Evolutionary conservation across 2,329 filamentous ascomycete genomes (phyloP).

Genomic region (Hypoxylon sp.): DNA sequence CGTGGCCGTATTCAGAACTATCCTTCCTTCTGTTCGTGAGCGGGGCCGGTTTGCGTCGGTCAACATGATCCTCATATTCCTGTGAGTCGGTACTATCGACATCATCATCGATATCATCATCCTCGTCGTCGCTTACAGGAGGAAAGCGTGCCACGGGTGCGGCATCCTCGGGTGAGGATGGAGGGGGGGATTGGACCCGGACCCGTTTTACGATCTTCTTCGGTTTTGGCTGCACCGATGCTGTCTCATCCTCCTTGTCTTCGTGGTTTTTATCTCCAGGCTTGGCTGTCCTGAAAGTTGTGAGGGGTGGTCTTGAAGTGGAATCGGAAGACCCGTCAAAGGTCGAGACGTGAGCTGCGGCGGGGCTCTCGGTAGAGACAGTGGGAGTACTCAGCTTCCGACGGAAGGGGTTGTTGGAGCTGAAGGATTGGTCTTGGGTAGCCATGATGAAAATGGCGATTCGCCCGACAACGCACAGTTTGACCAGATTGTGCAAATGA

Average conservation of each 20-base stretch:
- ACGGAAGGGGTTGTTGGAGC: constrained; percentile 69
- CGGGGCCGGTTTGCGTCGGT: constrained; percentile 47
- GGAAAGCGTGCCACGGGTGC: constrained; percentile 52
- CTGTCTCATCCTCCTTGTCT: constrained; percentile 51
- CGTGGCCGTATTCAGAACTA: constrained; percentile 43
- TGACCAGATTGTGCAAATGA: constrained; percentile 27
- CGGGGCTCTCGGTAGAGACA: constrained; percentile 40
- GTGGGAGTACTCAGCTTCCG: constrained; percentile 56
- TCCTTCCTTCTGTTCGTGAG: constrained; percentile 36
- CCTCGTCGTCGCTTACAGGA: constrained; percentile 49
- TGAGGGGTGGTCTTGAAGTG: constrained; percentile 48
- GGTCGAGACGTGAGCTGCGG: constrained; percentile 36
- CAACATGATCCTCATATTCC: constrained; percentile 48
- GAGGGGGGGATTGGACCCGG: constrained; percentile 75
- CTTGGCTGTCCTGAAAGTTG: constrained; percentile 54
- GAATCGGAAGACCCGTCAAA: constrained; percentile 38
- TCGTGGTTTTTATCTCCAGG: constrained; percentile 53
- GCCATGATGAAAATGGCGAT: constrained; percentile 53
- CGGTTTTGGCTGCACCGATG: constrained; percentile 49
- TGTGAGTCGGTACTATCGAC: constrained; percentile 48
- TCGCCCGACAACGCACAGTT: constrained; percentile 25
- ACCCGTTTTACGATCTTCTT: constrained; percentile 76
- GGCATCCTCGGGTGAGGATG: constrained; percentile 70
- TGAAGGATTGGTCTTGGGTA: constrained; percentile 55
- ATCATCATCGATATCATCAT: constrained; percentile 42